phyloP scores from a whole-genome alignment of 169 alveolate species.

The Plasmodium inui region DNA sequence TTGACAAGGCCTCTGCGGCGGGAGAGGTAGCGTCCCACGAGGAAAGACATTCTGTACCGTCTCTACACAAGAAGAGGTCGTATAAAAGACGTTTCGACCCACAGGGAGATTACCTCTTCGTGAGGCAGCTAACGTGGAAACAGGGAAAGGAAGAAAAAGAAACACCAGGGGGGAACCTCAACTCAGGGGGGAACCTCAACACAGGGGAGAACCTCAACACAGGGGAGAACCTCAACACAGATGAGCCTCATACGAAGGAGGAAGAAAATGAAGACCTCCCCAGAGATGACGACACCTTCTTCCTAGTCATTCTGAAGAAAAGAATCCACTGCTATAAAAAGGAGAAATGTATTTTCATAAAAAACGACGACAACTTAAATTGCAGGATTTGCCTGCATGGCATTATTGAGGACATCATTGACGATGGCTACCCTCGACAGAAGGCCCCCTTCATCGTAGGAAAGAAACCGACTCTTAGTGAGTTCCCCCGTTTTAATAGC shows the following conservation, averaged over 20 bases:
- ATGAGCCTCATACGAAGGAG: too few relatives aligned
- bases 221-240: too few relatives aligned
- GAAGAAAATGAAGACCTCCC: not conserved
- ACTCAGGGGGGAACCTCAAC: too few relatives aligned
- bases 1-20: not conserved
- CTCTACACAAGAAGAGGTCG: not conserved
- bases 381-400: conserved; percentile 71
- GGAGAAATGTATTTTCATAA: conserved; percentile 61
- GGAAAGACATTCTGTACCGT: not conserved
- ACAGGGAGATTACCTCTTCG: not conserved
- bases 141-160: not conserved
- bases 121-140: too few relatives aligned
- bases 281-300: not conserved
- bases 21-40: not conserved
- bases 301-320: conserved; percentile 25
- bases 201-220: too few relatives aligned
- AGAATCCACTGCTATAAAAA: conserved; percentile 9
- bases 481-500: conserved; percentile 16
- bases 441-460: conserved; percentile 15
- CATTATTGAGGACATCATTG: conserved; percentile 6
- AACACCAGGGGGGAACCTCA: not conserved
- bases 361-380: conserved; percentile 29
- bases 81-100: not conserved
- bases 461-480: conserved; percentile 22
- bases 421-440: not conserved